Conservation (phyloP, 192 early-diverging fungal species). For the Gaertneriomyces semiglobifer region DNA sequence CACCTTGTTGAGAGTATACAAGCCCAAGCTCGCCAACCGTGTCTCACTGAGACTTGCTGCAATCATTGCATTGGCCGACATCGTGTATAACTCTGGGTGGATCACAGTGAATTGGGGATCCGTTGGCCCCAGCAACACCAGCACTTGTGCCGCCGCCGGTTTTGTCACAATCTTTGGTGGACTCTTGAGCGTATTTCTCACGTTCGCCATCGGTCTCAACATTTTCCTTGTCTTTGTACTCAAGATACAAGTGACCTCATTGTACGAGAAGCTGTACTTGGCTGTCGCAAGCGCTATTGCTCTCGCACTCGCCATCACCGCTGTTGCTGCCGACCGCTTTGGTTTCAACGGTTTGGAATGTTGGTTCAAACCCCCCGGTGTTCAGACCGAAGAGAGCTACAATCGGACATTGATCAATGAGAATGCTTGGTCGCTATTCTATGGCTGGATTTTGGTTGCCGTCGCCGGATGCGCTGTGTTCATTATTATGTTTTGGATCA, state of each 20-base stretch:
- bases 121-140: background rate
- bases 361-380: conserved; percentile 1
- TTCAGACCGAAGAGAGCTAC: background rate
- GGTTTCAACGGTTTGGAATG: conserved; percentile 13
- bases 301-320: conserved; percentile 1
- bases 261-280: conserved; percentile 2
- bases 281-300: background rate
- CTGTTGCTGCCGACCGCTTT: background rate
- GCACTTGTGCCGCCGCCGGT: background rate
- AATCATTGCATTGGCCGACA: background rate
- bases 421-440: background rate
- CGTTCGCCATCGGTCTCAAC: background rate
- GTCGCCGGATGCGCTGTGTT: background rate
- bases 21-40: conserved; percentile 3
- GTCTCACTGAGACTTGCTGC: background rate
- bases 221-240: conserved; percentile 11
- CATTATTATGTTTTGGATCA: conserved; percentile 2
- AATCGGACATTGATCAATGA: background rate
- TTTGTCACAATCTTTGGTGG: background rate
- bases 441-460: background rate
- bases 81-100: background rate
- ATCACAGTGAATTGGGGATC: background rate
- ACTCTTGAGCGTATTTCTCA: background rate
- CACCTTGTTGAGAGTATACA: background rate
- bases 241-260: conserved; percentile 1